phyloP scores from a whole-genome alignment of 371 early-diverging fungal genomes.

The Rhizomucor miehei region DNA sequence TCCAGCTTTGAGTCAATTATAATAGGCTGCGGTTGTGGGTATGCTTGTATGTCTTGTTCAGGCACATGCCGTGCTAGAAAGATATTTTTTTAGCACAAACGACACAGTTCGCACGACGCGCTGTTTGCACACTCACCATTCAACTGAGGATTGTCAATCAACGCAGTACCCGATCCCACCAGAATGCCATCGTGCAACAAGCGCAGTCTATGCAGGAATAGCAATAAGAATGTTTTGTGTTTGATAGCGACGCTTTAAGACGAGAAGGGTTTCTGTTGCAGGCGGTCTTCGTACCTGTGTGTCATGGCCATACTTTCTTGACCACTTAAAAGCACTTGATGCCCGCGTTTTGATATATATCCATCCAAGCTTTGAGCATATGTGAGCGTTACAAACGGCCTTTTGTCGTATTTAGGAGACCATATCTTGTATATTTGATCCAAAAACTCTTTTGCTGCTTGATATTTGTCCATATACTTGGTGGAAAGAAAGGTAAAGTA shows the following conservation, averaged over 20 bases:
- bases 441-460: slow-evolving; percentile 5
- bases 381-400: slow-evolving; percentile 65
- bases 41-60: slow-evolving; percentile 1
- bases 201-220: slow-evolving; percentile 64
- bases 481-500: too few relatives aligned
- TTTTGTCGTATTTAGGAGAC: neutral
- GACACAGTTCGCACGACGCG: neutral
- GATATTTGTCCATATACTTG: neutral
- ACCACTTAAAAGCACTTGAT: slow-evolving; percentile 71
- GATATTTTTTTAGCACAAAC: neutral
- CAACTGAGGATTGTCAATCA: slow-evolving; percentile 86
- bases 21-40: slow-evolving; percentile 74
- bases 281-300: slow-evolving; percentile 51
- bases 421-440: neutral
- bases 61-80: slow-evolving; percentile 22
- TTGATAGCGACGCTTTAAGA: neutral
- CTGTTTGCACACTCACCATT: slow-evolving; percentile 54
- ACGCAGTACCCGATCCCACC: slow-evolving; percentile 85
- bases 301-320: slow-evolving; percentile 78
- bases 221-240: neutral
- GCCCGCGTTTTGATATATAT: slow-evolving; percentile 65
- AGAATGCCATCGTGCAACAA: slow-evolving; percentile 79
- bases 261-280: neutral
- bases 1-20: slow-evolving; percentile 73
- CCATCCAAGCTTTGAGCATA: slow-evolving; percentile 93